Evolutionary conservation across 2,329 filamentous ascomycete species (phyloP).

Genomic region (Beauveria scarabaeidicola): DNA sequence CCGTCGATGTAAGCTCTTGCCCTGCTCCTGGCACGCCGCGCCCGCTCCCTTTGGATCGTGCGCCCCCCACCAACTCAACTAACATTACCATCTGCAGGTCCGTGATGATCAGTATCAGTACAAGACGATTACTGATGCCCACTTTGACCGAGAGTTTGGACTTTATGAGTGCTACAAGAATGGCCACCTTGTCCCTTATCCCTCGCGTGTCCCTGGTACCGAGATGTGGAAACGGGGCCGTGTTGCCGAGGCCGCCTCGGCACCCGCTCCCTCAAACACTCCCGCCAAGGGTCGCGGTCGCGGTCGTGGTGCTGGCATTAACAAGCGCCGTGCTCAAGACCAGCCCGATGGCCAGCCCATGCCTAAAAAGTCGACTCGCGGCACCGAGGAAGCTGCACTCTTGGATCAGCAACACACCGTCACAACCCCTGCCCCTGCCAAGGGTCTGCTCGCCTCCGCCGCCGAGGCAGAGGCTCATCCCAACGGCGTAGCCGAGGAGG

Average conservation of each 20-base stretch:
- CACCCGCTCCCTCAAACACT: constrained; percentile 19
- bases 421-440: constrained; percentile 25
- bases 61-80: background rate
- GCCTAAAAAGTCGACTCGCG: constrained; percentile 37
- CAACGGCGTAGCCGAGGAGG: constrained; percentile 27
- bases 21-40: constrained; percentile 10
- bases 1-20: constrained; percentile 39
- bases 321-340: constrained; percentile 44
- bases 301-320: constrained; percentile 22
- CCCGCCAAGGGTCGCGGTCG: constrained; percentile 24
- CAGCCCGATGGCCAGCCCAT: constrained; percentile 41
- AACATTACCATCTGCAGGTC: constrained; percentile 23
- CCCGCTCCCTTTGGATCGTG: constrained; percentile 11
- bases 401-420: constrained; percentile 17
- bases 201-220: constrained; percentile 34
- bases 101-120: constrained; percentile 37
- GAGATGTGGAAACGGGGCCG: constrained; percentile 31
- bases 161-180: constrained; percentile 33
- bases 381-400: constrained; percentile 22
- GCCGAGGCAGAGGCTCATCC: constrained; percentile 28
- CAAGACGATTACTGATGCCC: constrained; percentile 35
- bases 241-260: constrained; percentile 29
- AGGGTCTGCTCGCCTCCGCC: constrained; percentile 32
- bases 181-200: constrained; percentile 36
- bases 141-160: constrained; percentile 35